A percentile compares a stretch with the other conserved stretches of the same genome.
These are phyloP conservation scores for Aspergillus bridgeri DNA, from an alignment of 495 filamentous ascomycete genomes.

Conservation along the genomic window DNA sequence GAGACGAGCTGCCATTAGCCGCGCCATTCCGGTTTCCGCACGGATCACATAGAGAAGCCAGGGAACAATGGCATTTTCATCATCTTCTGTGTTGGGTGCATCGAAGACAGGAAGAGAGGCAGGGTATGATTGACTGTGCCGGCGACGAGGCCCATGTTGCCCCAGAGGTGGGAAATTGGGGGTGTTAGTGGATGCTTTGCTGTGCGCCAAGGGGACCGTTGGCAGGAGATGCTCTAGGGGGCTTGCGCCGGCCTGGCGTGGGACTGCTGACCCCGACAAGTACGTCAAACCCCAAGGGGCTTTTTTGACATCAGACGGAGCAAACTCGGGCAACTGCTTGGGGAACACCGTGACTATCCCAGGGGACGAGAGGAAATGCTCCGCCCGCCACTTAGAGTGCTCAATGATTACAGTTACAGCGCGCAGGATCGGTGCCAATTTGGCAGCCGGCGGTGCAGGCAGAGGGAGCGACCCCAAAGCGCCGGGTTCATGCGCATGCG, in stretches of 20 bases:
- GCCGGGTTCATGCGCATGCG: slow-evolving; percentile 31
- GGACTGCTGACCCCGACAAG: slow-evolving; percentile 42
- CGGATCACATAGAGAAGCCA: slow-evolving; percentile 77
- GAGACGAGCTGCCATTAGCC: slow-evolving; percentile 76
- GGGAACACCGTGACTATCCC: slow-evolving; percentile 71
- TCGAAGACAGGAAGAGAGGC: slow-evolving; percentile 35
- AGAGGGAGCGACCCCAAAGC: slow-evolving; percentile 35
- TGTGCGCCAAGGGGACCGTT: slow-evolving; percentile 33
- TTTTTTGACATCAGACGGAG: slow-evolving; percentile 42
- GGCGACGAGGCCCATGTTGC: slow-evolving; percentile 40
- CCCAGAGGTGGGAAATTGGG: slow-evolving; percentile 59
- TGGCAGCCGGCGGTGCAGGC: slow-evolving; percentile 56
- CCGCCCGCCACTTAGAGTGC: slow-evolving; percentile 72
- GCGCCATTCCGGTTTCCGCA: slow-evolving; percentile 56
- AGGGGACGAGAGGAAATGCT: slow-evolving; percentile 74
- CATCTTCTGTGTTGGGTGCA: slow-evolving; percentile 50
- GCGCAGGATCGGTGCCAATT: slow-evolving; percentile 70
- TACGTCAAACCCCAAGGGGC: slow-evolving; percentile 46
- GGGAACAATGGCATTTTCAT: slow-evolving; percentile 74
- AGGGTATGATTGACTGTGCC: slow-evolving; percentile 39
- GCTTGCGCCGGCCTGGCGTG: slow-evolving; percentile 40
- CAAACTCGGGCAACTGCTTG: slow-evolving; percentile 40
- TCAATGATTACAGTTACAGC: slow-evolving; percentile 76
- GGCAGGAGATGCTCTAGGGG: slow-evolving; percentile 63
- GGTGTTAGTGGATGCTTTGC: slow-evolving; percentile 28